phyloP scores from a whole-genome alignment of 163 green algal species.

The Volvox carteri region DNA sequence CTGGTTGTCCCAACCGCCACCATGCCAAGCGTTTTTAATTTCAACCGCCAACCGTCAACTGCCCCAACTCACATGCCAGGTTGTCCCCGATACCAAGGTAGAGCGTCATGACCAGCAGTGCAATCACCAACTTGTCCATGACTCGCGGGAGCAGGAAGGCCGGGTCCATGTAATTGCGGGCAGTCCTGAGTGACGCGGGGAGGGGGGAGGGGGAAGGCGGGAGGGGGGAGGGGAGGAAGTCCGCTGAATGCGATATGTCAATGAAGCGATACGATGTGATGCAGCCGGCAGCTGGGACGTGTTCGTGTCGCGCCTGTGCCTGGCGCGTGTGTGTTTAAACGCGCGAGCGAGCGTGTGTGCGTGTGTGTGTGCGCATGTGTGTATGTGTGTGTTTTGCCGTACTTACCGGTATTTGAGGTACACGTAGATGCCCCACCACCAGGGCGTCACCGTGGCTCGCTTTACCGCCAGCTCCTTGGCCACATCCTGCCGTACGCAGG shows the following conservation, averaged over 20 bases:
- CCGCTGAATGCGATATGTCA: too few relatives aligned
- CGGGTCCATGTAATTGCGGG: conserved; percentile 69
- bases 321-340: too few relatives aligned
- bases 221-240: background rate
- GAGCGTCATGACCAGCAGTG: conserved; percentile 64
- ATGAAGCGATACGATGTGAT: too few relatives aligned
- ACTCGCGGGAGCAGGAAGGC: conserved; percentile 76
- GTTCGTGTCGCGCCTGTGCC: too few relatives aligned
- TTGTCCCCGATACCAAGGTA: conserved; percentile 65
- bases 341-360: background rate
- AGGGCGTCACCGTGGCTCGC: conserved; percentile 67
- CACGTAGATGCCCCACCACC: conserved; percentile 68
- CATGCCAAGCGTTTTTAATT: too few relatives aligned
- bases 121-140: conserved; percentile 78
- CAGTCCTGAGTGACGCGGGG: conserved; percentile 44
- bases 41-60: too few relatives aligned
- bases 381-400: background rate
- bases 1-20: too few relatives aligned
- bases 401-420: conserved; percentile 70
- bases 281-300: too few relatives aligned
- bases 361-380: background rate
- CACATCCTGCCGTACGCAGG: conserved; percentile 28
- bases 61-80: background rate
- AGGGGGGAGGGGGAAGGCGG: background rate
- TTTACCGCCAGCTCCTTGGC: conserved; percentile 61